Conservation (phyloP, 176 grass and related monocot genomes). For the Phoenix roebelenii region DNA sequence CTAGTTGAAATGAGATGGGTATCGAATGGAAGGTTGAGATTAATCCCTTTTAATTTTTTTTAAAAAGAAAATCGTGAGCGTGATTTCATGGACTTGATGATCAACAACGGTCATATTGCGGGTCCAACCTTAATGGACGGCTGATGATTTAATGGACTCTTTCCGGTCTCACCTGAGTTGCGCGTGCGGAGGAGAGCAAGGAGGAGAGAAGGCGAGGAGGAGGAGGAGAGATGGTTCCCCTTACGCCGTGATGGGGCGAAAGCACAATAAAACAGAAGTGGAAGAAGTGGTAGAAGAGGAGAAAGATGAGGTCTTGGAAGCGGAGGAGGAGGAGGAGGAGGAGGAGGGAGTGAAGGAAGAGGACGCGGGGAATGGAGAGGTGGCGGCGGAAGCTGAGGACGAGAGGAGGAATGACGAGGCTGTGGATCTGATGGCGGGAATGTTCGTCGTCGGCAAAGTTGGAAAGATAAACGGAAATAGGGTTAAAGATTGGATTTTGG, state of each 20-base stretch:
- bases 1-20: too few species aligned
- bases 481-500: neutral
- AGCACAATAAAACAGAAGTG: conserved; percentile 53
- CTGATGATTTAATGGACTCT: too few species aligned
- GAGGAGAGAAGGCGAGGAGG: too few species aligned
- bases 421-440: conserved; percentile 22
- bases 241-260: conserved; percentile 54
- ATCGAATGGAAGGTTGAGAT: too few species aligned
- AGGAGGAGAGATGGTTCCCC: conserved; percentile 36
- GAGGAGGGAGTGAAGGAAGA: conserved; percentile 10
- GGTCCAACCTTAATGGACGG: too few species aligned
- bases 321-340: neutral
- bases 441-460: conserved; percentile 81
- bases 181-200: too few species aligned
- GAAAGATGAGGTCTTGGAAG: conserved; percentile 10
- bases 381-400: neutral
- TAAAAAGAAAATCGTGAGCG: too few species aligned
- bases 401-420: conserved; percentile 15
- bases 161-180: too few species aligned
- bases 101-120: too few species aligned
- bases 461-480: conserved; percentile 53
- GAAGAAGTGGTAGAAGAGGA: conserved; percentile 25
- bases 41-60: too few species aligned
- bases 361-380: neutral
- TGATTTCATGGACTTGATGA: too few species aligned